phyloP scores from a whole-genome alignment of 768 basidiomycete species.

The Cystobasidium ongulense region DNA sequence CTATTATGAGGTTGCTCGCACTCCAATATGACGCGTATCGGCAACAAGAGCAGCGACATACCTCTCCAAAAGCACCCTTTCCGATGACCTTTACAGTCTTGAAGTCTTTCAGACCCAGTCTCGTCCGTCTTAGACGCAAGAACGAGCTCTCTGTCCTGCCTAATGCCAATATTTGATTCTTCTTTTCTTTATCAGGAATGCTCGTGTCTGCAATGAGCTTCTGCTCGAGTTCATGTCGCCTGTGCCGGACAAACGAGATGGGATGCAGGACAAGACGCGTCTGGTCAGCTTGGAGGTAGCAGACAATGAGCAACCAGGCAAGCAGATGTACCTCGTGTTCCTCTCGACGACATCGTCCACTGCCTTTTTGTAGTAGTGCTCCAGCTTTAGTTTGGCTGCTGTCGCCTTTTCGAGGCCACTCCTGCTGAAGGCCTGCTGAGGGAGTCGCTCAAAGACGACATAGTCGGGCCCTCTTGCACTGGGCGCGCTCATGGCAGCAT shows the following conservation, averaged over 20 bases:
- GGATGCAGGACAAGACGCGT: background rate
- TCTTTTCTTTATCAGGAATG: slow-evolving; percentile 75
- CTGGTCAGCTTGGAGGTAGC: background rate
- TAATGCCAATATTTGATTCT: slow-evolving; percentile 68
- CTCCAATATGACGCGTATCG: background rate
- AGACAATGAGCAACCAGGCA: background rate
- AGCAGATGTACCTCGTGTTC: slow-evolving; percentile 63
- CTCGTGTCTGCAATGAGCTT: slow-evolving; percentile 61
- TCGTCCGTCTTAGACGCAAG: slow-evolving; percentile 77
- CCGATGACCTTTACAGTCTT: slow-evolving; percentile 97
- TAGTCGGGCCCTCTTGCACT: slow-evolving; percentile 55
- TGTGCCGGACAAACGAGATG: slow-evolving; percentile 42
- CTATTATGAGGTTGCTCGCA: too few relatives aligned
- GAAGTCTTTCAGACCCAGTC: slow-evolving; percentile 84
- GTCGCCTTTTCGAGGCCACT: slow-evolving; percentile 72
- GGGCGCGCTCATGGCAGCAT: background rate
- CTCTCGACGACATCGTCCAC: slow-evolving; percentile 92
- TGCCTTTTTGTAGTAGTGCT: slow-evolving; percentile 92
- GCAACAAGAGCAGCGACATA: slow-evolving; percentile 40
- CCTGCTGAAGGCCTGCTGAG: slow-evolving; percentile 61
- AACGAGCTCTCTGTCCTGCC: slow-evolving; percentile 84
- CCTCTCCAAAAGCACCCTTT: slow-evolving; percentile 97
- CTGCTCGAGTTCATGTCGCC: slow-evolving; percentile 79
- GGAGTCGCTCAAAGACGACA: slow-evolving; percentile 82
- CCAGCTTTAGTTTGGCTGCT: slow-evolving; percentile 85